Percentiles rank a stretch among this genome's conserved stretches.
Evolutionary conservation across 1,139 yeast species (phyloP).

Genomic region (Lizanozyma gosingica): DNA sequence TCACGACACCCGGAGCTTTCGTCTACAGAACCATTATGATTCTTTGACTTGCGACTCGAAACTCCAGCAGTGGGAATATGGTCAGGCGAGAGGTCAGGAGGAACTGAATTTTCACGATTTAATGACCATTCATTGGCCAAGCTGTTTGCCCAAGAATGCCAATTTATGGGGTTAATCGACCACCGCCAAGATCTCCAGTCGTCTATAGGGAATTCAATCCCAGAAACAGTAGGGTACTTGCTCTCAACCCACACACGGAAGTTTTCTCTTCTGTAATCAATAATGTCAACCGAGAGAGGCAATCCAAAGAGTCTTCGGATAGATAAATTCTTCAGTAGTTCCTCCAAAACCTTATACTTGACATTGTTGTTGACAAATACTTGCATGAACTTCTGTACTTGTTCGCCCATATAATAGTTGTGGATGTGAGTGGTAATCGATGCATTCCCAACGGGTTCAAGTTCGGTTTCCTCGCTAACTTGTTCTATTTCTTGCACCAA

Average conservation of each 20-base stretch:
- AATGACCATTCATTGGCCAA: not conserved
- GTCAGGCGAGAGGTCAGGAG: not conserved
- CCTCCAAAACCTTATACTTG: not conserved
- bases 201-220: not conserved
- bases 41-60: no score
- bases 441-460: not conserved
- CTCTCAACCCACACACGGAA: not conserved
- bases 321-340: not conserved
- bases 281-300: not conserved
- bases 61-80: no score
- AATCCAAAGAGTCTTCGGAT: not conserved
- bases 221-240: not conserved
- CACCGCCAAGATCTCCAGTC: not conserved
- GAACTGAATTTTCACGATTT: not conserved
- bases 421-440: not conserved
- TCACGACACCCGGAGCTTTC: not conserved
- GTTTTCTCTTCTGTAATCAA: not conserved
- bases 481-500: not conserved
- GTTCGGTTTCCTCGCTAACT: not conserved
- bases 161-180: not conserved
- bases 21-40: not conserved
- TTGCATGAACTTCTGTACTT: not conserved
- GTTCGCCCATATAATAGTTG: not conserved
- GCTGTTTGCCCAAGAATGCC: not conserved
- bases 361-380: not conserved